These are phyloP conservation scores for Volvox reticuliferus DNA, from an alignment of 139 green algal species.

Conservation along the genomic window DNA sequence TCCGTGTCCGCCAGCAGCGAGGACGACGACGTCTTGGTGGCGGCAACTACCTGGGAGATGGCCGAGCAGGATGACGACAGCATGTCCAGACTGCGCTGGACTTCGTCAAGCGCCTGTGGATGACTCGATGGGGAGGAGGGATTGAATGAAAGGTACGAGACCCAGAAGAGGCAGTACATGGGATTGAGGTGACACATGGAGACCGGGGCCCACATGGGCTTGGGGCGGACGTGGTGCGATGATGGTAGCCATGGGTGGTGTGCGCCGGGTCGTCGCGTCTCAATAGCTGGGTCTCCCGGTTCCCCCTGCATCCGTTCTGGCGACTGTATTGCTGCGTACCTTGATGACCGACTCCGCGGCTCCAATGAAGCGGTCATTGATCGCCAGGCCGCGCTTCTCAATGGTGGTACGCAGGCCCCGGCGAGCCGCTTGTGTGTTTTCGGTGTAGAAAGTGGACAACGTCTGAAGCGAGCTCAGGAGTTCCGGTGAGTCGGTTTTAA, in stretches of 20 bases:
- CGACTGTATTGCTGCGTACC: slow-evolving; percentile 48
- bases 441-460: slow-evolving; percentile 84
- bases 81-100: slow-evolving; percentile 83
- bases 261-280: too few species aligned
- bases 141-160: neutral
- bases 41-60: slow-evolving; percentile 63
- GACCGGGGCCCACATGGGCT: neutral
- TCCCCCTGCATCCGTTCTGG: too few species aligned
- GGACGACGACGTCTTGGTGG: slow-evolving; percentile 55
- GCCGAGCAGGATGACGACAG: slow-evolving; percentile 77
- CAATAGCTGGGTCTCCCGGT: too few species aligned
- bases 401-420: slow-evolving; percentile 77
- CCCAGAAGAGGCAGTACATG: neutral
- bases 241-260: neutral
- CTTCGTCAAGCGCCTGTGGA: slow-evolving; percentile 80
- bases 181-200: neutral
- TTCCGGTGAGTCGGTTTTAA: slow-evolving; percentile 88
- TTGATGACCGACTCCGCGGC: slow-evolving; percentile 78
- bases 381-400: slow-evolving; percentile 80
- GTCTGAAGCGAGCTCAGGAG: slow-evolving; percentile 79
- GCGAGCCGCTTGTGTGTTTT: slow-evolving; percentile 72
- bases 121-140: neutral
- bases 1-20: slow-evolving; percentile 75
- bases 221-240: neutral
- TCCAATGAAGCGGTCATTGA: slow-evolving; percentile 86